phyloP scores from a whole-genome alignment of 2,329 filamentous ascomycete species.

The Fusarium setosum region DNA sequence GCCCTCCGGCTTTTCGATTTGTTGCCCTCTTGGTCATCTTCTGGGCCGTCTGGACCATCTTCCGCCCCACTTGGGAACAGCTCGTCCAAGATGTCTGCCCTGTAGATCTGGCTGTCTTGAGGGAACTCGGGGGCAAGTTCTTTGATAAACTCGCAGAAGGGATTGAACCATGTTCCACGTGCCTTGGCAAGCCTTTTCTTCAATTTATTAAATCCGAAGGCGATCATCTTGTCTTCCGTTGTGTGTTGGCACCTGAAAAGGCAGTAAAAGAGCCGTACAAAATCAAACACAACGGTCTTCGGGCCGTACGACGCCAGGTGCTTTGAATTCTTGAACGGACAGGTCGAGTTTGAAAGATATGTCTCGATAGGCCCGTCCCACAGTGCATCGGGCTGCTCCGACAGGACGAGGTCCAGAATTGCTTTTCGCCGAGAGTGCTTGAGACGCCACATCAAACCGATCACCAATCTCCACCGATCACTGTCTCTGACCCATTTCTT shows the following conservation, averaged over 20 bases:
- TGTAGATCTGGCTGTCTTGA: slow-evolving; percentile 48
- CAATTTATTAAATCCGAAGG: slow-evolving; percentile 28
- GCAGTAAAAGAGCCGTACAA: slow-evolving; percentile 46
- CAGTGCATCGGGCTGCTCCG: slow-evolving; percentile 22
- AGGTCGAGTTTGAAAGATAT: slow-evolving; percentile 28
- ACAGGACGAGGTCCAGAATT: slow-evolving; percentile 39
- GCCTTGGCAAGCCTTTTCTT: slow-evolving; percentile 23
- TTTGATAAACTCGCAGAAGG: slow-evolving; percentile 44
- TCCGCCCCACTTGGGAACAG: slow-evolving; percentile 14
- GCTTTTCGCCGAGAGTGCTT: slow-evolving; percentile 42
- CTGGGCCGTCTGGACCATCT: slow-evolving; percentile 10
- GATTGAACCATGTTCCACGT: slow-evolving; percentile 24
- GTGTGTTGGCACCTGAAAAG: slow-evolving; percentile 42
- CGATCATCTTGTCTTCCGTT: slow-evolving; percentile 34
- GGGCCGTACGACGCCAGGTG: slow-evolving; percentile 16
- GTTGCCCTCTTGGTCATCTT: slow-evolving; percentile 23
- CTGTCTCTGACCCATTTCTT: slow-evolving; percentile 41
- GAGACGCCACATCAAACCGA: slow-evolving; percentile 47
- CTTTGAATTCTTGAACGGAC: slow-evolving; percentile 20
- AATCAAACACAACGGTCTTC: slow-evolving; percentile 43
- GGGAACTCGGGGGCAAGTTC: slow-evolving; percentile 44
- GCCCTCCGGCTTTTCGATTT: slow-evolving; percentile 34
- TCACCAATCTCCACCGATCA: slow-evolving; percentile 46
- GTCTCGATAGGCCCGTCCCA: slow-evolving; percentile 31
- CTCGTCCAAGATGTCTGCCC: slow-evolving; percentile 36